Evolutionary conservation across 805 yeast species (phyloP), one percentile per base, ranked within the genome.

Genomic region (Saturnispora kantuleensis): DNA sequence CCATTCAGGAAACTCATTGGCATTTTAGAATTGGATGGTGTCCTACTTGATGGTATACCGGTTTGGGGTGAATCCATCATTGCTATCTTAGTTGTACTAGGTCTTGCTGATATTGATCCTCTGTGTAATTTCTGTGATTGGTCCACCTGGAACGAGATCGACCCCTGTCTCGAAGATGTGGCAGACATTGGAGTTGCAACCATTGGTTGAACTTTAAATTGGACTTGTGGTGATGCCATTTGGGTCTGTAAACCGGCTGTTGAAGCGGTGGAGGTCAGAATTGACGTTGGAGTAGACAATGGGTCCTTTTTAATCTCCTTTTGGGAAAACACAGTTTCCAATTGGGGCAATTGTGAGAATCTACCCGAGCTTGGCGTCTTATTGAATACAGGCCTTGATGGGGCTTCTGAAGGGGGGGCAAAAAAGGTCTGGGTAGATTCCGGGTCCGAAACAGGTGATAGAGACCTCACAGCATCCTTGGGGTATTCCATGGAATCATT

Each of bases 31-130:
- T 50, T 52, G 1, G 63, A 56, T 13, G 62, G 60, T 39, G 53
- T 54, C 40, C 64, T 55, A 16, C 58, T 47, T 30, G 56, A 52
- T n/a, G 61, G 59, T 4, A 53, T 44, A 21, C 63, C 62, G 3
- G 56, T 42, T 7, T 53, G 52, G 2, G 57, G 54, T 11, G 56
- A 47, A 32, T 56, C 61, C 10, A 52, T 44, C 12, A 51, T 11
- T 8, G 57, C 37, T 5, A 59, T 36, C 38, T 62, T 62, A 5
- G 66, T 61, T 12, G 67, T 63, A 4, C 76, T 69, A 1, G 80
- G 77, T 49, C 73, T 64, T 1, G 77, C 71, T 38, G 77, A 70
- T 42, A 76, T 75, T 1, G 81, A 76, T n/a, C 79, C 77, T 46
- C 82, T 60, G 51, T 76, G 77, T 6, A 42, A 15, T 49, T 71